Base-by-base conservation (phyloP, 306 rosid species). In the Pachyrhizus erosus region DNA sequence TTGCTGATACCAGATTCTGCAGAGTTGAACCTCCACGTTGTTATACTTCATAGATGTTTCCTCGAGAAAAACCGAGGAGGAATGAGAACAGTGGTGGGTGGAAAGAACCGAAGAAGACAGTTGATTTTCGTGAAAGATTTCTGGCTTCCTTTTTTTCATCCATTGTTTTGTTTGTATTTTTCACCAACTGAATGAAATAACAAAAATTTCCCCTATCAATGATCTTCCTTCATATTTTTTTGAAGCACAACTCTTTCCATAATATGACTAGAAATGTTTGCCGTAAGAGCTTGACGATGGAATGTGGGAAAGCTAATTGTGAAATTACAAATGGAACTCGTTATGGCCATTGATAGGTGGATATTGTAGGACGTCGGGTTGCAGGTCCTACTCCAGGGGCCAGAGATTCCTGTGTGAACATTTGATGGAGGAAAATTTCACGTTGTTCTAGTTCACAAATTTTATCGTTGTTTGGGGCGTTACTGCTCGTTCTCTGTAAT, bases 1-100 rank as follows among this genome's bases (percentile, higher is more conserved):
- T 34, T 43, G n/a, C 71, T 48, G 73, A 65, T 62, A 77, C 73
- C 33, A 46, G 46, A 85, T 88, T 72, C 73, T 34, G 65, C 84
- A 72, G 77, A 52, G 57, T 73, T 80, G 57, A 83, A 49, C 71
- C 70, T 81, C 76, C 73, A 31, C 60, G 68, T 23, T 61, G 86
- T 48, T 73, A 64, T 80, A 82, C 60, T 60, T 43, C 43, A 12
- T 51, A 51, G 80, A 78, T 76, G 76, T 54, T 67, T 3, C 83
- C 71, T 39, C 76, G 62, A 73, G 78, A 61, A 78, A 55, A 65
- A 62, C 64, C 3, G 70, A 46, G 82, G 73, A 64, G 15, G 61
- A 68, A 77, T 18, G 45, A 61, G 20, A 55, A 73, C 37, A 62
- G 57, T 52, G 34, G 12, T 55, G 51, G 48, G 66, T 65, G 73